Percentiles rank a stretch among this genome's conserved stretches.
These are phyloP conservation scores for Phytopythium sindhum DNA, from an alignment of 352 stramenopile genomes.

Conservation along the genomic window DNA sequence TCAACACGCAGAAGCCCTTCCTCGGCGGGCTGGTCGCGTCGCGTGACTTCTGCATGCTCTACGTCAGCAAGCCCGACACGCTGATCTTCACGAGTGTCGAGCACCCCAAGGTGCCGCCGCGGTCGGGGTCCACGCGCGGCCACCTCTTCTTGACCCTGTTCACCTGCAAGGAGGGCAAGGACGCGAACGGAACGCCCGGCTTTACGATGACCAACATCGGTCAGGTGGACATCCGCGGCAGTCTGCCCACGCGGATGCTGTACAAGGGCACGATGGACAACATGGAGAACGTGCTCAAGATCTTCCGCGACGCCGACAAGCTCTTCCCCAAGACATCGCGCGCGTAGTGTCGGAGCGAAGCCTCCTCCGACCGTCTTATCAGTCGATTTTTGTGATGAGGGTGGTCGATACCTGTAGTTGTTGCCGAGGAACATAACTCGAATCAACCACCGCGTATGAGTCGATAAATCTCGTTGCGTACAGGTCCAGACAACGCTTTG, in stretches of 20 bases:
- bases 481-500: not conserved
- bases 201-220: slow-evolving; percentile 50
- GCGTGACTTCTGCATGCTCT: slow-evolving; percentile 55
- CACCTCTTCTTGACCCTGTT: slow-evolving; percentile 42
- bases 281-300: slow-evolving; percentile 56
- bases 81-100: slow-evolving; percentile 43
- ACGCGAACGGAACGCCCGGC: slow-evolving; percentile 19
- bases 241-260: slow-evolving; percentile 41
- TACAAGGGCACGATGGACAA: slow-evolving; percentile 61
- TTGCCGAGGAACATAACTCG: not conserved
- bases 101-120: slow-evolving; percentile 34
- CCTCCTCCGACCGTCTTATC: not conserved
- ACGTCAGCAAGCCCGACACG: slow-evolving; percentile 17
- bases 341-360: not conserved
- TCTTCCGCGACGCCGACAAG: slow-evolving; percentile 38
- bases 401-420: not conserved
- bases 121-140: slow-evolving; percentile 27
- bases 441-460: not conserved
- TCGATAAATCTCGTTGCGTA: not conserved
- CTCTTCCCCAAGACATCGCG: slow-evolving; percentile 21
- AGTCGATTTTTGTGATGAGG: not conserved
- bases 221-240: slow-evolving; percentile 50
- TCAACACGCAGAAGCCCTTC: slow-evolving; percentile 60
- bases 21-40: slow-evolving; percentile 48
- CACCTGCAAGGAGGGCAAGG: slow-evolving; percentile 27